Evolutionary conservation across 352 stramenopile genomes (phyloP).

Genomic region (Phytophthora kernoviae): DNA sequence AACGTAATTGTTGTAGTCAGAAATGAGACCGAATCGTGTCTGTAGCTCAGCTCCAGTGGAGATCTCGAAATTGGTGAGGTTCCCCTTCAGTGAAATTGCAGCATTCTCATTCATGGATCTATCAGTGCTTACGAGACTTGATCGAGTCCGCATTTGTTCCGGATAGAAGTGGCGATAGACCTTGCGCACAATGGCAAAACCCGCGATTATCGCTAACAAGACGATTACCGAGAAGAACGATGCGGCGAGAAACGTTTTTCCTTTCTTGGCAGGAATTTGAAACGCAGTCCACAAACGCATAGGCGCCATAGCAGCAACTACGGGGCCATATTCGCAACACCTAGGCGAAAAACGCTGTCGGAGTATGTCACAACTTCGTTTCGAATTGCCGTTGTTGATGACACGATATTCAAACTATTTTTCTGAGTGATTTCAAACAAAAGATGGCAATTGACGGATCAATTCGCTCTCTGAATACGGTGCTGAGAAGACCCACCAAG

Average conservation of each 20-base stretch:
- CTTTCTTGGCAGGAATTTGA: constrained; percentile 18
- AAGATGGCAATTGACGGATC: constrained; percentile 29
- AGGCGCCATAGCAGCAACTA: constrained; percentile 16
- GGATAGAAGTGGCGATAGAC: constrained; percentile 25
- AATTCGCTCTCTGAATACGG: constrained; percentile 27
- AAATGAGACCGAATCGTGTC: constrained; percentile 42
- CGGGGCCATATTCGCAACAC: constrained; percentile 14
- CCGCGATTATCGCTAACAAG: constrained; percentile 23
- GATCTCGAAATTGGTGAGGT: constrained; percentile 40
- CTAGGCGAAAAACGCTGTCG: constrained; percentile 20
- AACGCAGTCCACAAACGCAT: constrained; percentile 29
- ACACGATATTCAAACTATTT: constrained; percentile 3
- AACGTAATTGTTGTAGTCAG: constrained; percentile 42
- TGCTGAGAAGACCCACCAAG: constrained; percentile 25
- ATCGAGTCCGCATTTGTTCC: constrained; percentile 16
- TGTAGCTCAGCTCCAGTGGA: constrained; percentile 34
- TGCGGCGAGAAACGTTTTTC: constrained; percentile 14
- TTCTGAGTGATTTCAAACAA: constrained; percentile 34
- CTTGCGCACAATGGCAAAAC: constrained; percentile 28
- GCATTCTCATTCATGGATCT: constrained; percentile 21
- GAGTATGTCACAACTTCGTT: constrained; percentile 24
- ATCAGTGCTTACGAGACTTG: constrained; percentile 12
- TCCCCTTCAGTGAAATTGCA: constrained; percentile 11
- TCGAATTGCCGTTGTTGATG: constrained; percentile 3
- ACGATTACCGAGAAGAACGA: constrained; percentile 25